Evolutionary conservation across 129 eudicot genomes (phyloP).

Genomic region (Tanacetum coccineum): DNA sequence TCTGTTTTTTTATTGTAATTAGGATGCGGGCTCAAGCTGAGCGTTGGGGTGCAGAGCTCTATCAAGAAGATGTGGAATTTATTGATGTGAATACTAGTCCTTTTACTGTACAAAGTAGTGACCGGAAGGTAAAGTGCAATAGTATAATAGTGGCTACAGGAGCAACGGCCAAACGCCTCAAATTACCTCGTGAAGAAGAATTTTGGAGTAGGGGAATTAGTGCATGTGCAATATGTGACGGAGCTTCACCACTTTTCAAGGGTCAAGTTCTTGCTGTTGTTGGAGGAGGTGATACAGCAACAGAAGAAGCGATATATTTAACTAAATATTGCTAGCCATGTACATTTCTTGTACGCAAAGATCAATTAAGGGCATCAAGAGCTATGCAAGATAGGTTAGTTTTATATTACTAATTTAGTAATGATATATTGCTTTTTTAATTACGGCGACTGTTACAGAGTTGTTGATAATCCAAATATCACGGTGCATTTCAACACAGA

Average conservation of each 20-base stretch:
- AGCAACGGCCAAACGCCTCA: slow-evolving; percentile 73
- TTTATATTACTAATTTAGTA: slow-evolving; percentile 23
- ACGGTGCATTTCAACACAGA: slow-evolving; percentile 86
- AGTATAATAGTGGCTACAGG: slow-evolving; percentile 73
- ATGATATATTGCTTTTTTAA: slow-evolving; percentile 33
- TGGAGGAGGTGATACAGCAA: slow-evolving; percentile 97
- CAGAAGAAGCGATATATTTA: slow-evolving; percentile 84
- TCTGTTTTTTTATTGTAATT: slow-evolving; percentile 6
- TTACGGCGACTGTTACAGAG: slow-evolving; percentile 85
- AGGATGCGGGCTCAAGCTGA: slow-evolving; percentile 94
- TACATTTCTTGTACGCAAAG: slow-evolving; percentile 82
- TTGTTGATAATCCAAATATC: slow-evolving; percentile 79
- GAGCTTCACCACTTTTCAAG: slow-evolving; percentile 84
- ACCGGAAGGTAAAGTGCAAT: slow-evolving; percentile 81
- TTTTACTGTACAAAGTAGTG: slow-evolving; percentile 81
- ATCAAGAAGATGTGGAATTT: slow-evolving; percentile 94
- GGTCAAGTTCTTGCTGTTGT: slow-evolving; percentile 89
- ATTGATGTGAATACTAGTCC: slow-evolving; percentile 76
- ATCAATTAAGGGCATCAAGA: slow-evolving; percentile 76
- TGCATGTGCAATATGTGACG: slow-evolving; percentile 95
- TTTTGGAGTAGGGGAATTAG: slow-evolving; percentile 94
- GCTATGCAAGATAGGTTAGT: slow-evolving; percentile 90
- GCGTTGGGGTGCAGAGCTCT: slow-evolving; percentile 96
- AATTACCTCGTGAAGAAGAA: slow-evolving; percentile 79
- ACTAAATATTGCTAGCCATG: slow-evolving; percentile 86